Base-by-base conservation (phyloP, 2,329 filamentous ascomycete species). In the Exophiala calicioides region DNA sequence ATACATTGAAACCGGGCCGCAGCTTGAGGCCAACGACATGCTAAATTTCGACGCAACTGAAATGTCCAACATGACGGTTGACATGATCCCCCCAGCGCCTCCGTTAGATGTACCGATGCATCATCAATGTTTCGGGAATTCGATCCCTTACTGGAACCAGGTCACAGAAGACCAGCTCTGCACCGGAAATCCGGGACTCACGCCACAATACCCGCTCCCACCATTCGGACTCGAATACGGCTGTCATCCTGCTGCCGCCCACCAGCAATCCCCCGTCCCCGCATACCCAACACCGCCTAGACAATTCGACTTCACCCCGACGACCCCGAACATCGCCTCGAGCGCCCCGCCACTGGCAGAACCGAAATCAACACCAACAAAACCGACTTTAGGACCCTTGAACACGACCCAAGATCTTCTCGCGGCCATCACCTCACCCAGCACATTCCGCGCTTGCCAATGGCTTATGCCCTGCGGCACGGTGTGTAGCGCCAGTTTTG, bases 391-490 rank as follows among this genome's bases (percentile, higher is more conserved):
- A 21, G 26, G 27, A 4, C 50, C 50, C 10, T 35, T 52, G 18
- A 20, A 20, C 32, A 32, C 42, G 18, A 47, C 51, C 10, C 20
- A 51, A 37, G 53, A 44, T 13, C 44, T 54, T 4, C 24, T 49
- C 5, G 27, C 42, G 15, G 40, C 45, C 16, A 38, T 48, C 30
- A 27, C 34, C 3, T 38, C 46, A 12, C 52, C 52, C 5, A 33
- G 26, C 32, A 55, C 52, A 2, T 49, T 48, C 18, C 48, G 32
- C 6, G 44, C 52, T 6, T 59, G 57, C 35, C 50, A 58, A 53
- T 59, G 57, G 57, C 38, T 59, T 7, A 59, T 59, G 57, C 57
- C 57, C 4, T 59, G 57, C 42, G 57, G 57, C 23, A 58, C 55
- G 3, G 47, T 57, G 5, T 59, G 57, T 27, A 53, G 54, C 27